Evolutionary conservation across 768 basidiomycete species (phyloP), one percentile per base, ranked within the genome.

Genomic region (Calocybe indica): DNA sequence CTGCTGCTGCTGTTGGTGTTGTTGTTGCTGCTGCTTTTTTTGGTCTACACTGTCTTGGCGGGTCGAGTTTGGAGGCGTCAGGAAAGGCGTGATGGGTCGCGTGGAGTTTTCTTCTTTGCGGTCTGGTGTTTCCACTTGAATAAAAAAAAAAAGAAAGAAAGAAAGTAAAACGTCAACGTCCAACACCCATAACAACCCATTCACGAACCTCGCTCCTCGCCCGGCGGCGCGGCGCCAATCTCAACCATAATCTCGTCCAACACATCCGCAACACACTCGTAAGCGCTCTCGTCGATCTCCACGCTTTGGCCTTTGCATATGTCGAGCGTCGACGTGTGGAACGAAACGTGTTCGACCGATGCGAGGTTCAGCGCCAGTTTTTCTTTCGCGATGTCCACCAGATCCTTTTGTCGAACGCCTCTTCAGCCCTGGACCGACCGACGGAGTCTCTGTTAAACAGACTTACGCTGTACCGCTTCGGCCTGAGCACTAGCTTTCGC

Each of bases 271-370:
- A 68, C 54, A 2, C 56, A 50, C 1, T 54, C 50, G 46, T 65
- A 69, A 1, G 61, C 66, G 48, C 60, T 62, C 36, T 62, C 55
- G 36, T 65, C 63, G 40, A 68, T 60, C 36, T 65, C 64, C 1
- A 64, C 54, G 10, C 52, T 51, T 22, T 46, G 37, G 4, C 60
- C 62, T 31, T 56, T 52, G 40, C 66, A 69, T 30, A 61, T 59
- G 28, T 66, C 64, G 15, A 65, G 49, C 1, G 62, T 50, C 0
- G 58, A 58, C 3, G 63, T 67, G 8, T 52, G 50, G 31, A 68
- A 52, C 5, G 45, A 61, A 46, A 2, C 41, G 41, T 3, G 41
- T 43, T 30, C 7, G 41, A 4, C 10, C 31, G 29, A 8, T 11
- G 42, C 32, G 7, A 41, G 33, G 1, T 48, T 29, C 1, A 67